These are phyloP conservation scores for Gossypium lobatum DNA, from an alignment of 441 rosid genomes.

Conservation along the genomic window DNA sequence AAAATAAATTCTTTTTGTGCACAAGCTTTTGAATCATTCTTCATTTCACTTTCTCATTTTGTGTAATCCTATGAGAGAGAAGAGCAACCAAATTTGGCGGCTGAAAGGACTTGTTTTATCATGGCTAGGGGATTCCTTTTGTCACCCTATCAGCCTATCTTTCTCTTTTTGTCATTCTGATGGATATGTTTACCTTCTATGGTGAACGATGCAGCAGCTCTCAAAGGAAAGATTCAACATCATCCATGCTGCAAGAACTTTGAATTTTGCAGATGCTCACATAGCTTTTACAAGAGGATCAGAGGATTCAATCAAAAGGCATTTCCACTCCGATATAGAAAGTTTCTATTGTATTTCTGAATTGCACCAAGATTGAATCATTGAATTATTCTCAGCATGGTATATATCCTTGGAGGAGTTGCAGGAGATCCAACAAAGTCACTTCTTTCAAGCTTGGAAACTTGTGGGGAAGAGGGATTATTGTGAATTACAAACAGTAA, in stretches of 20 bases:
- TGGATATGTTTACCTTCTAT: not conserved
- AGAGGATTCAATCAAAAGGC: not conserved
- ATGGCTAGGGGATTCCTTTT: not conserved
- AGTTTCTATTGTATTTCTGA: no score
- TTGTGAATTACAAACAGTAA: not conserved
- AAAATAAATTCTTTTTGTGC: not conserved
- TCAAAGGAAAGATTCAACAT: not conserved
- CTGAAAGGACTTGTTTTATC: not conserved
- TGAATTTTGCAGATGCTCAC: not conserved
- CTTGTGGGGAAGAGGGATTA: not conserved
- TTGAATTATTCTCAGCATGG: not conserved
- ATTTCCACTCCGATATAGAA: no score
- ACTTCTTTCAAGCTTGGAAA: not conserved
- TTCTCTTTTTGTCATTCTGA: not conserved
- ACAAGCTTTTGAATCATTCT: not conserved
- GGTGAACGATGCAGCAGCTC: not conserved
- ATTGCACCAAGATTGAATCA: not conserved
- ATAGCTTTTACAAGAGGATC: not conserved
- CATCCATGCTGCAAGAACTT: not conserved
- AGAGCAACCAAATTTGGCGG: slow-evolving; percentile 20
- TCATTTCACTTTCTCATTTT: not conserved
- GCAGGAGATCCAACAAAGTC: not conserved
- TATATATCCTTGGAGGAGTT: not conserved
- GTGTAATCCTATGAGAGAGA: slow-evolving; percentile 2
- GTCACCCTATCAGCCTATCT: not conserved